Conservation (phyloP, 176 grass and related monocot species). For the Triticum monococcum region DNA sequence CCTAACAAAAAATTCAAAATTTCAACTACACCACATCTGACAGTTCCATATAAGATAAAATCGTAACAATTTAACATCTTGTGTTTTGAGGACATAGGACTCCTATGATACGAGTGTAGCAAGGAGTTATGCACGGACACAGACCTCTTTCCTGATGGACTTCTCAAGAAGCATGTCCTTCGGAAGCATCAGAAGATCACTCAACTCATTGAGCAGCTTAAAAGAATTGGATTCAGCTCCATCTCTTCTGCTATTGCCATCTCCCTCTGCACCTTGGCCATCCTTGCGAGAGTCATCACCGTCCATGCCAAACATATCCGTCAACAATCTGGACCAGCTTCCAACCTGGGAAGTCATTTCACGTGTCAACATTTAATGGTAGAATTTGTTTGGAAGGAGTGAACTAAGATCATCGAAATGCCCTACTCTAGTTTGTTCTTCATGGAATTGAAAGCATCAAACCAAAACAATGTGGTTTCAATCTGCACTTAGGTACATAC, state of each 20-base stretch:
- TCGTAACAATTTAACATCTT: not conserved
- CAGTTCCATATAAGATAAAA: not conserved
- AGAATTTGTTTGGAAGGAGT: not conserved
- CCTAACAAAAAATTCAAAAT: constrained; percentile 35
- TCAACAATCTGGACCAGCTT: constrained; percentile 82
- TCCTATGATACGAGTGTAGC: not conserved
- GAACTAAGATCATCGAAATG: not conserved
- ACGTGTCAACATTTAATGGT: not conserved
- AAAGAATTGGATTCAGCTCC: constrained; percentile 48
- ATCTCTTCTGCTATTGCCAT: constrained; percentile 33
- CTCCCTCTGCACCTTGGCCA: constrained; percentile 30
- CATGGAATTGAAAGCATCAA: constrained; percentile 11
- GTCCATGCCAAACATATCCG: constrained; percentile 57
- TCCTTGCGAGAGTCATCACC: constrained; percentile 42
- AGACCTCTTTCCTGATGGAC: constrained; percentile 80
- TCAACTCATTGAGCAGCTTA: constrained; percentile 69
- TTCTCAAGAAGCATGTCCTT: constrained; percentile 94
- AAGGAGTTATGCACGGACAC: not conserved
- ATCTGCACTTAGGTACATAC: constrained; percentile 38
- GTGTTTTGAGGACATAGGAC: not conserved
- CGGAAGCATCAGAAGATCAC: constrained; percentile 96
- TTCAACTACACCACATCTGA: not conserved
- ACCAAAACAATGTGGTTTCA: not conserved
- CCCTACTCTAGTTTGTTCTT: constrained; percentile 6
- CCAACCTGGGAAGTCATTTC: constrained; percentile 56